Evolutionary conservation across 495 filamentous ascomycete species (phyloP).

Genomic region (Trichoderma erinaceum): DNA sequence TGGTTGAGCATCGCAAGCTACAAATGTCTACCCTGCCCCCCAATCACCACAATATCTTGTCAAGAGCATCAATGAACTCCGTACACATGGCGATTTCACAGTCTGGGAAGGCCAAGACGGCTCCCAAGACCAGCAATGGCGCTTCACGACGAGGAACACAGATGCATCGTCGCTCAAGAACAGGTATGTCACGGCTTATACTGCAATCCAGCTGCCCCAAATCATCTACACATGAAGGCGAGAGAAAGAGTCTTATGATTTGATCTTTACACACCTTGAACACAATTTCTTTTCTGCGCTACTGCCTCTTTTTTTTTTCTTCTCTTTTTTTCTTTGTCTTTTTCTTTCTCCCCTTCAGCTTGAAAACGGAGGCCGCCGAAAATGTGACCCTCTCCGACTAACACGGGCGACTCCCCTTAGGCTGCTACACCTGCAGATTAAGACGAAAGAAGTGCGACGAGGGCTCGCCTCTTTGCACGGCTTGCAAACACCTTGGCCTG

Average conservation of each 20-base stretch:
- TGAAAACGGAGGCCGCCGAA: neutral
- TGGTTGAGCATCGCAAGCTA: constrained; percentile 30
- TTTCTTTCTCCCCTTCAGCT: constrained; percentile 14
- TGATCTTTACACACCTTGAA: constrained; percentile 16
- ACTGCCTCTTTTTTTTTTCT: constrained; percentile 13
- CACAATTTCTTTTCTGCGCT: neutral
- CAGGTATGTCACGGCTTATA: constrained; percentile 55
- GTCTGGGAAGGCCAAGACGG: constrained; percentile 48
- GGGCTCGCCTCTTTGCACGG: constrained; percentile 73
- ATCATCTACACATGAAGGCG: too few species aligned
- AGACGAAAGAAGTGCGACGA: constrained; percentile 98
- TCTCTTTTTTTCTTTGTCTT: neutral
- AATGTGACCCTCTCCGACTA: constrained; percentile 20
- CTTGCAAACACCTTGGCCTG: constrained; percentile 82
- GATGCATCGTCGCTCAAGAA: constrained; percentile 88
- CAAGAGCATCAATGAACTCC: constrained; percentile 42
- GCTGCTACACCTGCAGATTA: constrained; percentile 94
- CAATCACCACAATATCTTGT: constrained; percentile 44
- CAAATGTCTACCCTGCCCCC: constrained; percentile 58
- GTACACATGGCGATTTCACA: constrained; percentile 53
- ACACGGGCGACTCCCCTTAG: constrained; percentile 41
- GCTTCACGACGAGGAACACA: constrained; percentile 62
- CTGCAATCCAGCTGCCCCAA: neutral
- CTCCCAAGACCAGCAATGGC: constrained; percentile 44
- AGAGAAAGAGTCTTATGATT: too few species aligned